Conservation (phyloP, 1,139 yeast genomes). For the Suhomyces bokatorum region DNA sequence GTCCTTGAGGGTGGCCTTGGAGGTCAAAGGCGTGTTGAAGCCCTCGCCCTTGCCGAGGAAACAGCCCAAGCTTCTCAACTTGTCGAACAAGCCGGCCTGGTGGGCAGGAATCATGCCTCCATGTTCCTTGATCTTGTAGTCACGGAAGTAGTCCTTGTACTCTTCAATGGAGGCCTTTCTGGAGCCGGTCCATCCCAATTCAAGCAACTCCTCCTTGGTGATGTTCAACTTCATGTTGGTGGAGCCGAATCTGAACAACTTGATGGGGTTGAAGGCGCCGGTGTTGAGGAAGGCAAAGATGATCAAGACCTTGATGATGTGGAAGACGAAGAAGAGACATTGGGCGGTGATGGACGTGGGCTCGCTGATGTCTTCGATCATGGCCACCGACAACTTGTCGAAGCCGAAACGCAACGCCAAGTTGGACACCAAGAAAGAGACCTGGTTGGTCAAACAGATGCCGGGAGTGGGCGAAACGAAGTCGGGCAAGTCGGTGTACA, state of each 20-base stretch:
- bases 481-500: conserved; percentile 92
- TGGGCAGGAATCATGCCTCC: conserved; percentile 85
- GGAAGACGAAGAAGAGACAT: conserved; percentile 68
- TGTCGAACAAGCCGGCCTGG: conserved; percentile 66
- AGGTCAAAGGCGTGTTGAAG: conserved; percentile 58
- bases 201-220: conserved; percentile 56
- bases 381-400: conserved; percentile 41
- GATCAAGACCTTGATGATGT: conserved; percentile 58
- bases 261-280: conserved; percentile 77
- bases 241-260: conserved; percentile 27
- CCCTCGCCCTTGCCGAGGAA: conserved; percentile 78
- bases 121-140: conserved; percentile 57
- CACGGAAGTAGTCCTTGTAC: conserved; percentile 72
- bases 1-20: conserved; percentile 29
- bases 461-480: conserved; percentile 91
- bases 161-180: conserved; percentile 70
- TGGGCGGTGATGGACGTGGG: conserved; percentile 54
- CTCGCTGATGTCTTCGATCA: conserved; percentile 48
- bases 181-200: conserved; percentile 91
- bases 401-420: conserved; percentile 37
- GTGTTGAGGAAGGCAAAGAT: conserved; percentile 59
- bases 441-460: conserved; percentile 69
- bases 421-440: conserved; percentile 39
- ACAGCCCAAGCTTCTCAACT: conserved; percentile 61
- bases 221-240: conserved; percentile 37